These are phyloP conservation scores for Olyra latifolia DNA, from an alignment of 176 grass and related monocot genomes.

Conservation along the genomic window DNA sequence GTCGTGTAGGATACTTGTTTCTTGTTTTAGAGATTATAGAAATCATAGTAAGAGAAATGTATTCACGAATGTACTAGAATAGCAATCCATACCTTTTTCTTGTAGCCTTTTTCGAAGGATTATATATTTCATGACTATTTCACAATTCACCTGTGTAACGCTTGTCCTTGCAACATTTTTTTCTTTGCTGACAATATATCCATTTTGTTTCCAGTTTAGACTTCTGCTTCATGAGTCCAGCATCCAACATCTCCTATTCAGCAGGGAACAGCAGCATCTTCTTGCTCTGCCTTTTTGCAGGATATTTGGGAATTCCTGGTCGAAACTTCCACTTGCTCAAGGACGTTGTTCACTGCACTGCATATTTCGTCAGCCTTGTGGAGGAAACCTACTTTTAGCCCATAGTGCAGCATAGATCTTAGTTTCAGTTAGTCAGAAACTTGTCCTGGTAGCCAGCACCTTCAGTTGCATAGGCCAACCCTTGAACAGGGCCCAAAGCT, in stretches of 20 bases:
- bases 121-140: neutral
- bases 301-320: slow-evolving; percentile 57
- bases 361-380: slow-evolving; percentile 44
- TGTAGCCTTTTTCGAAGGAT: too few species aligned
- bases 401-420: neutral
- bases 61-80: neutral
- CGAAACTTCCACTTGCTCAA: slow-evolving; percentile 59
- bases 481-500: slow-evolving; percentile 38
- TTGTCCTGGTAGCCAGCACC: neutral
- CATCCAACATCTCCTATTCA: slow-evolving; percentile 54
- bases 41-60: neutral
- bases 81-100: neutral
- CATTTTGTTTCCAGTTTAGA: slow-evolving; percentile 36
- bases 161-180: neutral
- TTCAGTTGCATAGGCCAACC: neutral
- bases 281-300: slow-evolving; percentile 56
- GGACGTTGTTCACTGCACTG: slow-evolving; percentile 40
- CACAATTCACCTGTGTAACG: neutral
- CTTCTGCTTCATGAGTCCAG: slow-evolving; percentile 73
- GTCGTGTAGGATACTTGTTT: neutral
- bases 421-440: neutral
- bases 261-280: slow-evolving; percentile 48
- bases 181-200: neutral
- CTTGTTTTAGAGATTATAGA: neutral
- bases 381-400: slow-evolving; percentile 35